Evolutionary conservation across 768 basidiomycete species (phyloP), one percentile per base, ranked within the genome.

Genomic region (Chiua virens): DNA sequence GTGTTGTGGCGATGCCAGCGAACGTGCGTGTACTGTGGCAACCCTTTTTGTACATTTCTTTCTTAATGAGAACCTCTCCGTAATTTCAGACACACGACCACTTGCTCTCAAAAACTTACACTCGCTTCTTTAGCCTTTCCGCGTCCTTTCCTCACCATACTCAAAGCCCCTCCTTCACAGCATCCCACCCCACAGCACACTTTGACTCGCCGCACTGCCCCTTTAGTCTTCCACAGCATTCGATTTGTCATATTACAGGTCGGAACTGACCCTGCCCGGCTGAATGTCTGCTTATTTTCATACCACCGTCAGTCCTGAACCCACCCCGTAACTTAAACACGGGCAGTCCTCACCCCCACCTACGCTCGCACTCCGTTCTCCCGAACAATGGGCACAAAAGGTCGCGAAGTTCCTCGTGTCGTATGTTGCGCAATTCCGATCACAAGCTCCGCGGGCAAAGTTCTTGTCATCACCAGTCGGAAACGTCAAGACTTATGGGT

Each of bases 371-470:
- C 28, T 32, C 40, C 41, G 23, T 34, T 35, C 15, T 38, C 17
- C 42, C 44, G 6, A 55, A 56, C 54, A 58, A 78, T 78, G 75
- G 71, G 72, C 60, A 80, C 82, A 58, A 90, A 91, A 77, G 89
- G 88, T 63, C 83, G 90, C 58, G 71, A 85, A 49, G 80, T 81
- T 44, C 91, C 91, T 48, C 87, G 91, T 67, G 79, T 93, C 69
- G 91, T 93, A 59, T 93, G 91, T 72, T 92, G 91, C 66, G 91
- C 91, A 45, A 93, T 93, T 50, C 91, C 91, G 48, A 89, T 93
- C 59, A 75, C 82, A 41, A 79, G 84, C 56, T 73, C 84, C 23
- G 81, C 83, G 7, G 83, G 82, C 68, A 89, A 91, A 68, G 80
- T 93, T 49, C 82, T 93, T 54, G 80, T 93, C 56, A 79, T 93